A percentile compares a stretch with the other conserved stretches of the same genome.
Evolutionary conservation across 257 asterid genomes (phyloP).

Genomic region (Nyctanthes arbortristis): DNA sequence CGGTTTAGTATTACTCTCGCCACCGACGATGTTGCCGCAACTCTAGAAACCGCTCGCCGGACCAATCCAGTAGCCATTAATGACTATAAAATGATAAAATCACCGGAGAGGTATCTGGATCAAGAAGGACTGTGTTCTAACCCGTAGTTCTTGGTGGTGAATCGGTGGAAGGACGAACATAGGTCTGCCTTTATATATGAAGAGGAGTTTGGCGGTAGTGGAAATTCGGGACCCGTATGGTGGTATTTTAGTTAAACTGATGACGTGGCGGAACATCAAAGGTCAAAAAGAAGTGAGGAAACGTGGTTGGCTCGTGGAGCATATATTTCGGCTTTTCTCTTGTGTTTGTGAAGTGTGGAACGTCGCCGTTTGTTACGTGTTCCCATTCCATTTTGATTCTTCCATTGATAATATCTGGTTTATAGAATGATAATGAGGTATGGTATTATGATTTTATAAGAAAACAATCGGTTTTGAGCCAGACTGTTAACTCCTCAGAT

Average conservation of each 20-base stretch:
- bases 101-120: constrained; percentile 8
- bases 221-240: not conserved
- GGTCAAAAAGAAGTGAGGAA: constrained; percentile 17
- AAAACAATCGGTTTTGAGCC: too few species aligned
- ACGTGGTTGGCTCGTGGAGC: constrained; percentile 31
- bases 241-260: constrained; percentile 25
- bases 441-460: too few species aligned
- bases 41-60: constrained; percentile 70
- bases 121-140: too few species aligned
- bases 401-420: too few species aligned
- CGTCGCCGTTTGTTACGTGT: constrained; percentile 29
- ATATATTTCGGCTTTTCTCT: constrained; percentile 7
- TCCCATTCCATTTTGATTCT: not conserved
- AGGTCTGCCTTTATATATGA: constrained; percentile 12
- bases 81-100: too few species aligned
- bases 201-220: not conserved
- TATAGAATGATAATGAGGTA: too few species aligned
- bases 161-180: constrained; percentile 30
- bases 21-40: constrained; percentile 47
- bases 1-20: constrained; percentile 42
- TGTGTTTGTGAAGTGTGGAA: constrained; percentile 16
- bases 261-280: constrained; percentile 34
- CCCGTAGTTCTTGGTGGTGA: not conserved
- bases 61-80: constrained; percentile 80
- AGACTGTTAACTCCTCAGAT: too few species aligned